These are phyloP conservation scores for Volvox africanus DNA, from an alignment of 139 green algal species.

Conservation along the genomic window DNA sequence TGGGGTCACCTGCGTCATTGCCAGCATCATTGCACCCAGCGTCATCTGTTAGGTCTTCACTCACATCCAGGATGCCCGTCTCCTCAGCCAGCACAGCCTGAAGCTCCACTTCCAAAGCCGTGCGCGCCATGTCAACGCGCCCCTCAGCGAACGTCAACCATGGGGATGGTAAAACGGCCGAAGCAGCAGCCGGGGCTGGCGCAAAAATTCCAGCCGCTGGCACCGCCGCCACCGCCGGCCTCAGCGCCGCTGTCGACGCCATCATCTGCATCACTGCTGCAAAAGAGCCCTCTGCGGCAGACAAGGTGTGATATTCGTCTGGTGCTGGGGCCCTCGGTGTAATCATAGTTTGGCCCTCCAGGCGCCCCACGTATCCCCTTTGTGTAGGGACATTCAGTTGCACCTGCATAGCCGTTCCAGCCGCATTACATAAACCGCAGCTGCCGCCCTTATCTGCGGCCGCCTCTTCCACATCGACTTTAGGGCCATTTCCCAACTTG, in stretches of 20 bases:
- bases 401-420: background rate
- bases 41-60: too few relatives aligned
- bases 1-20: background rate
- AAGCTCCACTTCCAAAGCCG: constrained; percentile 28
- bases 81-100: constrained; percentile 28
- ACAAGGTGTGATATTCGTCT: background rate
- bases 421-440: too few relatives aligned
- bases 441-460: background rate
- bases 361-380: background rate
- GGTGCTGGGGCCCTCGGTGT: background rate
- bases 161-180: background rate
- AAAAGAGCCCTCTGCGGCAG: background rate
- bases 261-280: background rate
- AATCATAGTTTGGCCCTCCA: background rate
- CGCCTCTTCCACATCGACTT: background rate
- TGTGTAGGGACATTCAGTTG: background rate
- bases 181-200: background rate
- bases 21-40: background rate
- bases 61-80: background rate
- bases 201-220: background rate
- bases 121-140: background rate
- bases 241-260: background rate
- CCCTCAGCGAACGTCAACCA: background rate
- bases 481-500: background rate
- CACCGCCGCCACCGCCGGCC: background rate